Percentiles rank a stretch among this genome's conserved stretches.
phyloP scores from a whole-genome alignment of 2,329 filamentous ascomycete species.

The Akanthomyces uredinophilus region DNA sequence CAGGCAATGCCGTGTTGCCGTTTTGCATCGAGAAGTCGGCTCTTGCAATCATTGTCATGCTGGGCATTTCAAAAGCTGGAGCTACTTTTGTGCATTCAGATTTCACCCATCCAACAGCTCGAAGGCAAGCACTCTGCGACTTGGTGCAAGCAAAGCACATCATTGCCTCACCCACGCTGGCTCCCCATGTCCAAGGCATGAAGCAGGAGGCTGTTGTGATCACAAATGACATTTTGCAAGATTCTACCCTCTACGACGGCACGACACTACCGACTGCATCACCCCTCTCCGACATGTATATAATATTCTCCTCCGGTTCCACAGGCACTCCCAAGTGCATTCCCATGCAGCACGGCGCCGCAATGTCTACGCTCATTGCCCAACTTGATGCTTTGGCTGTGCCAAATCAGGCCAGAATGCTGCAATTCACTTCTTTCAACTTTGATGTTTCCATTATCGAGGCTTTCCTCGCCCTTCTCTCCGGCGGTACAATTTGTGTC shows the following conservation, averaged over 20 bases:
- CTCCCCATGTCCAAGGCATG: not conserved
- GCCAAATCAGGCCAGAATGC: not conserved
- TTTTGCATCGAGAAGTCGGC: conserved; percentile 14
- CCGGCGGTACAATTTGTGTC: not conserved
- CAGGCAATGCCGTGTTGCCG: not conserved
- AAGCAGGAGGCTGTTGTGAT: not conserved
- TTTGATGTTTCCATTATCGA: conserved; percentile 13
- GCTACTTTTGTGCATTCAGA: conserved; percentile 13
- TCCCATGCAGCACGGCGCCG: not conserved
- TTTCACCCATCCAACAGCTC: not conserved
- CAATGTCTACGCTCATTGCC: not conserved
- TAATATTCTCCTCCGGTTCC: not conserved
- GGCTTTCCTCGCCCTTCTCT: not conserved
- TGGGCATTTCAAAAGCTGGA: conserved; percentile 13
- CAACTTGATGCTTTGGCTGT: not conserved
- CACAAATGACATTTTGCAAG: not conserved
- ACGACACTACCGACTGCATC: not conserved
- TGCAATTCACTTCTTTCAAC: conserved; percentile 16
- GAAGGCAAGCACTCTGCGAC: not conserved
- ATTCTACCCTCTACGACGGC: not conserved
- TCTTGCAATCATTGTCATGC: conserved; percentile 12
- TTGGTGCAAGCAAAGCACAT: not conserved
- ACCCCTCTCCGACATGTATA: not conserved
- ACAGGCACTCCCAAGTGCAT: not conserved
- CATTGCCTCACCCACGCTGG: not conserved